Percentiles rank a stretch among this genome's conserved stretches.
phyloP scores from a whole-genome alignment of 2,329 filamentous ascomycete genomes.

The Apiospora rasikravindrae region DNA sequence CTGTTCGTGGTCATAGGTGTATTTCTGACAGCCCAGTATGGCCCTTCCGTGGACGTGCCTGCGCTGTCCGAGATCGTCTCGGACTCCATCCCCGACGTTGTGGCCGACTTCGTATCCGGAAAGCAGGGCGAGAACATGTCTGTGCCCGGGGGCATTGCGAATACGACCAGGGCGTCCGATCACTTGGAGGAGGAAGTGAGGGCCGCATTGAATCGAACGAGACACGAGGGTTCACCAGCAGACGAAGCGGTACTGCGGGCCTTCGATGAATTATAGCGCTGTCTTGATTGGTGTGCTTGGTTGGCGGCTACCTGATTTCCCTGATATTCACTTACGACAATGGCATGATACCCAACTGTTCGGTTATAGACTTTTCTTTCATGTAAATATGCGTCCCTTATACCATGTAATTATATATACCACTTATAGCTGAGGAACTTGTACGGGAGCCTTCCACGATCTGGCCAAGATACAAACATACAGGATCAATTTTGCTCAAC shows the following conservation, averaged over 20 bases:
- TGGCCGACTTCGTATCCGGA: slow-evolving; percentile 22
- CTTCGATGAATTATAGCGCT: slow-evolving; percentile 40
- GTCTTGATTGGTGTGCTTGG: not conserved
- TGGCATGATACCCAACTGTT: slow-evolving; percentile 15
- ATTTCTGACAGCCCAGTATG: slow-evolving; percentile 44
- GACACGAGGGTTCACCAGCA: slow-evolving; percentile 24
- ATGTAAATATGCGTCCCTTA: not conserved
- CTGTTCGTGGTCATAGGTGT: slow-evolving; percentile 55
- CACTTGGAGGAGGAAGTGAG: slow-evolving; percentile 35
- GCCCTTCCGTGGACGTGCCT: slow-evolving; percentile 23
- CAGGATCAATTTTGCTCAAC: not conserved
- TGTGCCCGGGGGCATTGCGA: slow-evolving; percentile 25
- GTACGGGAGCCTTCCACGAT: too few species aligned
- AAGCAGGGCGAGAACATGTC: slow-evolving; percentile 21
- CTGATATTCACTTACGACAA: slow-evolving; percentile 16
- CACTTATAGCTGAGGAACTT: too few species aligned
- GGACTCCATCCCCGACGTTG: not conserved
- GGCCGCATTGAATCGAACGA: slow-evolving; percentile 34
- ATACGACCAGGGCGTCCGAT: slow-evolving; percentile 31
- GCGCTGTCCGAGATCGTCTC: slow-evolving; percentile 19
- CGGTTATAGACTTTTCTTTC: not conserved
- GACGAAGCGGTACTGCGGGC: slow-evolving; percentile 37
- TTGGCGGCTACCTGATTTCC: not conserved
- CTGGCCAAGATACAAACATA: not conserved
- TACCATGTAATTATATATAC: not conserved